Evolutionary conservation across 345 rosid species (phyloP).

Genomic region (Ricinus communis): DNA sequence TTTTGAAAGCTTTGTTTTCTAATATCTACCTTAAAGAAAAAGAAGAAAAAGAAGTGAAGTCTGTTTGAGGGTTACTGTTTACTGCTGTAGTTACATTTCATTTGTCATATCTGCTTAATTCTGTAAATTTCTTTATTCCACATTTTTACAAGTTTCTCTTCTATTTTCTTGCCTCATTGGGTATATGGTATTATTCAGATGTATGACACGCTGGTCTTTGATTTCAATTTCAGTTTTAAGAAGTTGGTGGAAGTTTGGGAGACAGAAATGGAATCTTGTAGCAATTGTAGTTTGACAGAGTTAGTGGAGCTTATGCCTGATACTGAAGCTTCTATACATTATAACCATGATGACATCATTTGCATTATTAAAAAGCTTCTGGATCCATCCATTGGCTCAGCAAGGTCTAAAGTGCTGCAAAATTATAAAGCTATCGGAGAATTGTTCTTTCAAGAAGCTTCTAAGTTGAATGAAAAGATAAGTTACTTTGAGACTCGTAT

Average conservation of each 20-base stretch:
- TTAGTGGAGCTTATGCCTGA: conserved; percentile 41
- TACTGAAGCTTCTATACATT: conserved; percentile 38
- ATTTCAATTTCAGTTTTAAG: conserved; percentile 55
- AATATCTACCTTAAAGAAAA: too few species aligned
- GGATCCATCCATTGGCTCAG: conserved; percentile 53
- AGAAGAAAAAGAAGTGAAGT: too few species aligned
- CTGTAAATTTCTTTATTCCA: not conserved
- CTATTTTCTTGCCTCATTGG: not conserved
- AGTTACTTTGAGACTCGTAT: conserved; percentile 58
- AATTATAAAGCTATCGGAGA: conserved; percentile 61
- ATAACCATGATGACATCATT: conserved; percentile 49
- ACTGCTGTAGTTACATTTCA: not conserved
- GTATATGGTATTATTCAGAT: conserved; percentile 1
- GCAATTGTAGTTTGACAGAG: conserved; percentile 32
- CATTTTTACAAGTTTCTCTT: conserved; percentile 5
- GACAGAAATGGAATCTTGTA: conserved; percentile 46
- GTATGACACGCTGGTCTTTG: not conserved
- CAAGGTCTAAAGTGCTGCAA: conserved; percentile 53
- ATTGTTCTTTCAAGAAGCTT: conserved; percentile 49
- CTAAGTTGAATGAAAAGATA: conserved; percentile 52
- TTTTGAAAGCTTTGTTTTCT: too few species aligned
- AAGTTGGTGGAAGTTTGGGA: conserved; percentile 61
- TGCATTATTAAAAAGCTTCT: conserved; percentile 50
- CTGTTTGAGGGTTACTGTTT: not conserved
- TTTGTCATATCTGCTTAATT: not conserved